Evolutionary conservation across 352 stramenopile species (phyloP).

Genomic region (Blastocystis sp.): DNA sequence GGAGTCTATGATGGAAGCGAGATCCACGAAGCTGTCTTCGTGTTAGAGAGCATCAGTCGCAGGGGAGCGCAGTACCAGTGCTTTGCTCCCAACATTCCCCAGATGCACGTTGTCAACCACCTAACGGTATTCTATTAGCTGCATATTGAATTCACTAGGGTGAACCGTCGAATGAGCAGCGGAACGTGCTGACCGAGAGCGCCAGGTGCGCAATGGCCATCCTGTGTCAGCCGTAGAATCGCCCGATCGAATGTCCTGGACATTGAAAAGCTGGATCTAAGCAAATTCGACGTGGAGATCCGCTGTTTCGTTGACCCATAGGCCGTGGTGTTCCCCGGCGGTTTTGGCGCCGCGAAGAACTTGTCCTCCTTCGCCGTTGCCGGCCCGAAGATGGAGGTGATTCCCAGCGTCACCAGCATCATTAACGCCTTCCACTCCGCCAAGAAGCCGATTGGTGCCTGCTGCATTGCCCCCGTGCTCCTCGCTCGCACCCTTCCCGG

Average conservation of each 20-base stretch:
- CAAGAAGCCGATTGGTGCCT: slow-evolving; percentile 73
- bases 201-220: slow-evolving; percentile 35
- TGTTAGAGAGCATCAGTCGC: slow-evolving; percentile 71
- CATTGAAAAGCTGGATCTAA: slow-evolving; percentile 69
- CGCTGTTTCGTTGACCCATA: neutral
- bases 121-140: slow-evolving; percentile 62
- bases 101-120: slow-evolving; percentile 74
- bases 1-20: slow-evolving; percentile 73
- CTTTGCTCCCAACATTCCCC: slow-evolving; percentile 72
- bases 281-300: slow-evolving; percentile 68
- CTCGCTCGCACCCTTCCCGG: slow-evolving; percentile 71
- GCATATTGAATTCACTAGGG: slow-evolving; percentile 52
- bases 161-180: slow-evolving; percentile 70
- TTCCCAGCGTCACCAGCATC: slow-evolving; percentile 68
- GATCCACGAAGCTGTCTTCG: slow-evolving; percentile 72
- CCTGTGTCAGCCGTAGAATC: slow-evolving; percentile 64
- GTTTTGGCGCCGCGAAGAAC: slow-evolving; percentile 74
- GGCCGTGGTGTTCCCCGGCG: slow-evolving; percentile 72
- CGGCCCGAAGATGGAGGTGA: slow-evolving; percentile 72
- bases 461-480: slow-evolving; percentile 73
- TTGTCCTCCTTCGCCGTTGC: slow-evolving; percentile 71
- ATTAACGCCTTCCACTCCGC: slow-evolving; percentile 70
- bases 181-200: slow-evolving; percentile 72
- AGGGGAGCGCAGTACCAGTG: slow-evolving; percentile 69
- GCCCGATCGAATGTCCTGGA: slow-evolving; percentile 70